These are phyloP conservation scores for Trypanosoma platydactyli DNA, from an alignment of 208 protist species.

Conservation along the genomic window DNA sequence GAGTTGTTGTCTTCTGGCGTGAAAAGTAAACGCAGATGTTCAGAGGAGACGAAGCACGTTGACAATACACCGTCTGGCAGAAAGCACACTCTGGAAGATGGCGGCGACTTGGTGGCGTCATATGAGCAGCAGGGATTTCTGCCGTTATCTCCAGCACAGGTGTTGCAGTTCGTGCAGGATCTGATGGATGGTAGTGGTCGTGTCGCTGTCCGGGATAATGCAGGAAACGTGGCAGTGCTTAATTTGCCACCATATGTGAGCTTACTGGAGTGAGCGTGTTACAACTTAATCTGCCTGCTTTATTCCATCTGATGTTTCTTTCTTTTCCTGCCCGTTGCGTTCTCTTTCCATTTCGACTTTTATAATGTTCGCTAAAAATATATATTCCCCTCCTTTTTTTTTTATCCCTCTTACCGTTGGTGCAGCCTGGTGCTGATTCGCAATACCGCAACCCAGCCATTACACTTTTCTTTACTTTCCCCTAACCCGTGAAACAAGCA, in stretches of 20 bases:
- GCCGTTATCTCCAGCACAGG: slow-evolving; percentile 25
- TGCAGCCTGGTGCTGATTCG: too few relatives aligned
- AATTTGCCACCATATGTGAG: slow-evolving; percentile 30
- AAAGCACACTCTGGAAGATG: not conserved
- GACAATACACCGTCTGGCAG: not conserved
- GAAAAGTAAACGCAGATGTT: slow-evolving; percentile 5
- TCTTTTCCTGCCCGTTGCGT: too few relatives aligned
- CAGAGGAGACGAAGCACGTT: not conserved
- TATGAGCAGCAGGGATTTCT: slow-evolving; percentile 15
- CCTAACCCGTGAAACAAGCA: not conserved
- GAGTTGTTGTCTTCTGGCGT: slow-evolving; percentile 12
- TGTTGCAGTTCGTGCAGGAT: slow-evolving; percentile 26
- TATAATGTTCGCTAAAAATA: not conserved
- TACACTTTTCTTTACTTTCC: not conserved
- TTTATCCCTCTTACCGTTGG: not conserved
- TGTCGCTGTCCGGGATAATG: slow-evolving; percentile 35
- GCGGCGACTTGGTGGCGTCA: slow-evolving; percentile 4
- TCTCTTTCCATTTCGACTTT: too few relatives aligned
- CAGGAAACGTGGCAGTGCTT: slow-evolving; percentile 29
- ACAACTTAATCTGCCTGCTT: not conserved
- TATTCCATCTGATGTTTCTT: too few relatives aligned
- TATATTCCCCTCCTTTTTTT: slow-evolving; percentile 5
- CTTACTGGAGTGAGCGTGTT: slow-evolving; percentile 16
- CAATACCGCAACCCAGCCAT: too few relatives aligned
- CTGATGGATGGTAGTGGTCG: slow-evolving; percentile 35